phyloP scores from a whole-genome alignment of 805 yeast genomes.

The Wickerhamomyces bovis region DNA sequence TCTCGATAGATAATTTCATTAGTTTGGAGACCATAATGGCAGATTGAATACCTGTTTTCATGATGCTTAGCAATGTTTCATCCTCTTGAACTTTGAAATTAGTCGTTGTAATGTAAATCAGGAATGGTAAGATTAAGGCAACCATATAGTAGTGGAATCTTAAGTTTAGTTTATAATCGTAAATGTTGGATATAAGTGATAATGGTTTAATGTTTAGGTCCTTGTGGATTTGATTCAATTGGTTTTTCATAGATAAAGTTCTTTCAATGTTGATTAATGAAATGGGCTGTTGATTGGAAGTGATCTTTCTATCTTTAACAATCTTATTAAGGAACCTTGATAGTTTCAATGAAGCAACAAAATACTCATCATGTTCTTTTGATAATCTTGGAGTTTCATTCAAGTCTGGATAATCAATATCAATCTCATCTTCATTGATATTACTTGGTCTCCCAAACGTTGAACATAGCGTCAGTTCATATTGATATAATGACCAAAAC shows the following conservation, averaged over 20 bases:
- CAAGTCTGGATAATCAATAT: slow-evolving; percentile 33
- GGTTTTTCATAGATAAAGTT: slow-evolving; percentile 31
- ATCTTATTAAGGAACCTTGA: slow-evolving; percentile 35
- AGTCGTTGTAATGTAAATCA: slow-evolving; percentile 33
- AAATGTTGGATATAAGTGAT: slow-evolving; percentile 24
- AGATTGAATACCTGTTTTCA: slow-evolving; percentile 35
- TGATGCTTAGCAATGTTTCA: slow-evolving; percentile 35
- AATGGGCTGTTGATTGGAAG: slow-evolving; percentile 32
- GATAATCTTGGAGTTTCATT: slow-evolving; percentile 15
- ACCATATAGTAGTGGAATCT: slow-evolving; percentile 37
- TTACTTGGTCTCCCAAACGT: slow-evolving; percentile 42
- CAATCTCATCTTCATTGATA: slow-evolving; percentile 39
- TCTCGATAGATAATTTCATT: slow-evolving; percentile 26
- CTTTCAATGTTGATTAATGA: slow-evolving; percentile 35
- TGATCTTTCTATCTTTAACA: slow-evolving; percentile 32
- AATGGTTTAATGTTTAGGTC: slow-evolving; percentile 27
- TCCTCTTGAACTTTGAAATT: slow-evolving; percentile 31
- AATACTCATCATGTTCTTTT: slow-evolving; percentile 25
- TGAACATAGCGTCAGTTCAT: slow-evolving; percentile 35
- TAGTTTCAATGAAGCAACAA: slow-evolving; percentile 29
- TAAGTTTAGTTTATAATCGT: slow-evolving; percentile 36
- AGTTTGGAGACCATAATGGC: slow-evolving; percentile 35
- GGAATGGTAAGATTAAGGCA: slow-evolving; percentile 37
- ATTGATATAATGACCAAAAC: slow-evolving; percentile 39
- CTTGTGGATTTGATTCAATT: slow-evolving; percentile 30